Percentiles rank a stretch among this genome's conserved stretches.
phyloP scores from a whole-genome alignment of 2,329 filamentous ascomycete genomes.

The Graphilbum ipis-grandicollis region DNA sequence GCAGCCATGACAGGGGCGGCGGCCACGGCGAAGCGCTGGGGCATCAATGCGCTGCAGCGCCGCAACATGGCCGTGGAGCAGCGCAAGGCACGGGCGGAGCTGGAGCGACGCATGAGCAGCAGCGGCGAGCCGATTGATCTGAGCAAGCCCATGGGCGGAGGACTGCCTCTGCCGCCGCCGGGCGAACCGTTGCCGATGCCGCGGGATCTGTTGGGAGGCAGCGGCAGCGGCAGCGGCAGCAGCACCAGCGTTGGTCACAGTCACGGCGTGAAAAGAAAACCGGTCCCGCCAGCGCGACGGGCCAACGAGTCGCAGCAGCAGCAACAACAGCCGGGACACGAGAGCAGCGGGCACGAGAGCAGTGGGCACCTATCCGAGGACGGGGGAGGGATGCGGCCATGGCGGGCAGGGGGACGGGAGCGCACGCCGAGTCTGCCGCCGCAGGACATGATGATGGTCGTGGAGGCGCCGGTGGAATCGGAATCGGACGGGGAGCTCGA shows the following conservation, averaged over 20 bases:
- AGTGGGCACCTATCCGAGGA: no score
- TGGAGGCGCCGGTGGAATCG: constrained; percentile 7
- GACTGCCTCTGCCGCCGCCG: constrained; percentile 65
- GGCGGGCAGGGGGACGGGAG: no score
- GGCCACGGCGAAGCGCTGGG: constrained; percentile 39
- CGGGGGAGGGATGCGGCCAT: no score
- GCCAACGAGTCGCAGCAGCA: no score
- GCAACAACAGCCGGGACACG: background rate
- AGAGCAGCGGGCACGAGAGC: no score
- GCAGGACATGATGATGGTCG: constrained; percentile 6
- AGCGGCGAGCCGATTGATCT: constrained; percentile 21
- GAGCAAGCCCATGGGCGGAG: constrained; percentile 61
- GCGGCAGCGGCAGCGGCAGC: background rate
- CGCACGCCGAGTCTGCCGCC: no score
- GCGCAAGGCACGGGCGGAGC: constrained; percentile 1
- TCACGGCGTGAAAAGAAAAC: no score
- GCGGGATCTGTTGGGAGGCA: background rate
- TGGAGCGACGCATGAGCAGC: background rate
- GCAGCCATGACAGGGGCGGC: constrained; percentile 36
- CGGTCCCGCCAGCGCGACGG: background rate
- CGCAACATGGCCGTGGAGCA: constrained; percentile 11
- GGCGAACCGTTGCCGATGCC: constrained; percentile 62
- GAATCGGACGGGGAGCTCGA: constrained; percentile 2
- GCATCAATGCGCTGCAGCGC: constrained; percentile 36
- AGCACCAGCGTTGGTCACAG: background rate